Conservation (phyloP, 495 filamentous ascomycete species). For the Tetracladium marchalianum region DNA sequence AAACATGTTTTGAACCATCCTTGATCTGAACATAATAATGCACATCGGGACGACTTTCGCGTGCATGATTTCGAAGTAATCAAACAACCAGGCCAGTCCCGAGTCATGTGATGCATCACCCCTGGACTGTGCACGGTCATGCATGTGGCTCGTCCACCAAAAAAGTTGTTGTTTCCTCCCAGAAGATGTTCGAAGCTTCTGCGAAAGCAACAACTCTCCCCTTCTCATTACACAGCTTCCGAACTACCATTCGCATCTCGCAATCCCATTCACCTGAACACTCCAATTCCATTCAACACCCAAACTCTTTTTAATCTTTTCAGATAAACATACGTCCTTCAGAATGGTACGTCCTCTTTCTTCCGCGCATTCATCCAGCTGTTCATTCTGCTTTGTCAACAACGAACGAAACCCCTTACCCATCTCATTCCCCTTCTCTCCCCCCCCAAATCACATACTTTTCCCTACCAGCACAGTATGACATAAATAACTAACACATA, state of each 20-base stretch:
- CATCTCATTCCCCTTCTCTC: not conserved
- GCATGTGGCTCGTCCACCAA: slow-evolving; percentile 16
- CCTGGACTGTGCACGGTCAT: not conserved
- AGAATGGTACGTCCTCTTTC: slow-evolving; percentile 26
- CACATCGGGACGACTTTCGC: no score
- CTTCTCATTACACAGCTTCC: slow-evolving; percentile 13
- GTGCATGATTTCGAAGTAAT: no score
- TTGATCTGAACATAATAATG: no score
- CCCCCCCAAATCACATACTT: not conserved
- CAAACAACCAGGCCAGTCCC: no score
- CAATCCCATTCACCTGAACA: not conserved
- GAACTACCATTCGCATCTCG: slow-evolving; percentile 12
- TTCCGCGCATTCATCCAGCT: not conserved
- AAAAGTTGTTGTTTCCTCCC: slow-evolving; percentile 24
- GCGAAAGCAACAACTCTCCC: slow-evolving; percentile 26
- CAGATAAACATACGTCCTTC: slow-evolving; percentile 8
- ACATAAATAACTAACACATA: not conserved
- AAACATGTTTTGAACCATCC: no score
- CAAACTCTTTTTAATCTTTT: not conserved
- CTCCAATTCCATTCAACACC: no score
- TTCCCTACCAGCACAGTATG: not conserved
- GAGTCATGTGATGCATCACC: slow-evolving; percentile 7
- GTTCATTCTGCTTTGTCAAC: not conserved
- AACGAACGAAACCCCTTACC: not conserved
- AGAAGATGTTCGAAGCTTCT: slow-evolving; percentile 27